Base-by-base conservation (phyloP, 257 asterid species). In the Striga asiatica region DNA sequence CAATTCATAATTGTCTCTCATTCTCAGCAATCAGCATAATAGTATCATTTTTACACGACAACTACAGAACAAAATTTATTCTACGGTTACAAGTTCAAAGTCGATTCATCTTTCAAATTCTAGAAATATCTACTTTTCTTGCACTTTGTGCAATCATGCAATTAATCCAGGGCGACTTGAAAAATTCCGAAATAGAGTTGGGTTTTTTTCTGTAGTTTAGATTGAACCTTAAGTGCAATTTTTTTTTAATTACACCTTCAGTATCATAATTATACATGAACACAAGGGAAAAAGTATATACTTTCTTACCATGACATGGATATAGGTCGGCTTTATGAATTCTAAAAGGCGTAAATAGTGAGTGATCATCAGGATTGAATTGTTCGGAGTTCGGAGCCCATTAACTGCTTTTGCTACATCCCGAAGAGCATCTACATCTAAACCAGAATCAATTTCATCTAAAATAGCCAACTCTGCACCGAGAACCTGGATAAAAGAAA, bases 361-460 rank as follows among this genome's bases (percentile, higher is more conserved):
- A 31, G 99, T 92, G 78, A 92, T 92, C 94, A 92, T 79, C 83
- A 92, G 59, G 57, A 92, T 79, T 2, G 99, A 75, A 63, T 92
- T 92, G 48, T 49, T 67, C 29, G 91, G 74, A 50, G 91, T 82
- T 47, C 70, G 66, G 66, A 92, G 78, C n/a, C 74, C 67, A 48
- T 88, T 88, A 57, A 92, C 89, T 61, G 97, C 93, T 56, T 76
- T 74, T 56, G 97, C 95, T 22, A 92, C 92, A 58, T 92, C 99
- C 64, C 67, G 82, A 67, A 92, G 94, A 64, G 99, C 97, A 45
- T 92, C 99, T 20, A 92, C 96, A 31, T 92, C 99, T 79, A 92
- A 77, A 66, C 99, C 97, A 48, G 99, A 92, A 76, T 92, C 99
- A 47, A 92, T 88, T 74, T 92, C 99, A 71, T 92, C 99, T 53